Base-by-base conservation (phyloP, 2,329 filamentous ascomycete species). In the Diaporthe ilicicola region DNA sequence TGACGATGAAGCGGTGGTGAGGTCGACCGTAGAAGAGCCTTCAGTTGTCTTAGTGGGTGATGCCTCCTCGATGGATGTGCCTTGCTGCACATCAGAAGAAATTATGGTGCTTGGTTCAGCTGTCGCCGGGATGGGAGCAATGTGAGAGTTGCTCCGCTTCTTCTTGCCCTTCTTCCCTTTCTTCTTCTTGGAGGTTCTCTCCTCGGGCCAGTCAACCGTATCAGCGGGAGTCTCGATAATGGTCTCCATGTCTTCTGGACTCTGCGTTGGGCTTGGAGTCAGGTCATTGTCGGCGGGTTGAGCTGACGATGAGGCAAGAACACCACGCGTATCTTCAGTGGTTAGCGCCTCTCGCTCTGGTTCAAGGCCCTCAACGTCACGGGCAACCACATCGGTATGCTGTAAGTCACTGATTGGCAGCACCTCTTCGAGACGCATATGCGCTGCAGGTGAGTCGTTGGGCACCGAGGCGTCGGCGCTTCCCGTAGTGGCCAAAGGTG, bases 81-180 rank as follows among this genome's bases (percentile, higher is more conserved):
- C 54, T 50, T 50, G 62, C 50, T 64, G 69, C 24, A 61, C 10
- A 22, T 24, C 50, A 19, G 54, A 32, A 39, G 54, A 19, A n/a
- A 22, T 2, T 13, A 8, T 2, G 1, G 24, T 19, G 62, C 46
- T 64, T 37, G 53, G 5, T n/a, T 17, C 42, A 29, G 34, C 17
- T 10, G 27, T n/a, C 15, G 29, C 9, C 10, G 48, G 51, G 27
- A 34, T 12, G 15, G 50, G 54, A 48, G 53, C 19, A 13, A 6
- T 22, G 17, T 55, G 37, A 4, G 54, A 39, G 22, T 62, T 48
- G 42, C 22, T 69, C 72, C 79, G 79, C 71, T 80, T 81, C 71
- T 81, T 82, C 71, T 79, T 79, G 66, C 74, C 76, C 69, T 79
- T 79, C 59, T 78, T 79, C 42, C 70, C 74, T 75, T 80, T 79